These are phyloP conservation scores for Cyberlindnera suaveolens DNA, from an alignment of 805 yeast species.

Conservation along the genomic window DNA sequence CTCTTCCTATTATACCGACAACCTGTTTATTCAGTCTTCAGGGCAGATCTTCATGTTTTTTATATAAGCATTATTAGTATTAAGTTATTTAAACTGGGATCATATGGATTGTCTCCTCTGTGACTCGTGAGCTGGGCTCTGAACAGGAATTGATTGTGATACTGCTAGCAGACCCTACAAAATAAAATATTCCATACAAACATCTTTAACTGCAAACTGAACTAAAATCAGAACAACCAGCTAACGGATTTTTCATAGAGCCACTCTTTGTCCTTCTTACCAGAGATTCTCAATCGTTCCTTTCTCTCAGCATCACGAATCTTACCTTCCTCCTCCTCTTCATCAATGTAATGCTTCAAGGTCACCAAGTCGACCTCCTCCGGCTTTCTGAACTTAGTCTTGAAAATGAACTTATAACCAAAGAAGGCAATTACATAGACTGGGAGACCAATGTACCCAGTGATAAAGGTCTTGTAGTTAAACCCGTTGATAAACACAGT, in stretches of 20 bases:
- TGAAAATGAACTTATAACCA: slow-evolving; percentile 55
- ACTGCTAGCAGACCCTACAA: too few relatives aligned
- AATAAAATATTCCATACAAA: too few relatives aligned
- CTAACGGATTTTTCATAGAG: slow-evolving; percentile 41
- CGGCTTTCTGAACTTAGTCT: slow-evolving; percentile 43
- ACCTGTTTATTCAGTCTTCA: too few relatives aligned
- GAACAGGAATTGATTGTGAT: too few relatives aligned
- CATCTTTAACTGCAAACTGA: neutral
- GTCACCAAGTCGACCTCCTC: slow-evolving; percentile 58
- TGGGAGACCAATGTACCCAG: slow-evolving; percentile 65
- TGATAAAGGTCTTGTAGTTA: slow-evolving; percentile 60
- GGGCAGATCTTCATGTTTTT: too few relatives aligned
- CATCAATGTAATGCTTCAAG: slow-evolving; percentile 35
- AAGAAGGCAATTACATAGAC: slow-evolving; percentile 47
- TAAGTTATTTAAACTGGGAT: too few relatives aligned
- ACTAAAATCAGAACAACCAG: slow-evolving; percentile 37
- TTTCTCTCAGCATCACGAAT: slow-evolving; percentile 19
- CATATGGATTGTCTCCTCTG: too few relatives aligned
- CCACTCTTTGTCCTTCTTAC: slow-evolving; percentile 35
- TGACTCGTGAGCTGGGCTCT: too few relatives aligned
- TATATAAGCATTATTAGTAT: too few relatives aligned
- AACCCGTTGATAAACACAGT: slow-evolving; percentile 63
- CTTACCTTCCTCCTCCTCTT: slow-evolving; percentile 25
- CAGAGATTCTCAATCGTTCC: slow-evolving; percentile 20
- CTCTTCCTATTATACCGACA: too few relatives aligned